phyloP scores from a whole-genome alignment of 208 protist species.

The Tetramitus jugosus region DNA sequence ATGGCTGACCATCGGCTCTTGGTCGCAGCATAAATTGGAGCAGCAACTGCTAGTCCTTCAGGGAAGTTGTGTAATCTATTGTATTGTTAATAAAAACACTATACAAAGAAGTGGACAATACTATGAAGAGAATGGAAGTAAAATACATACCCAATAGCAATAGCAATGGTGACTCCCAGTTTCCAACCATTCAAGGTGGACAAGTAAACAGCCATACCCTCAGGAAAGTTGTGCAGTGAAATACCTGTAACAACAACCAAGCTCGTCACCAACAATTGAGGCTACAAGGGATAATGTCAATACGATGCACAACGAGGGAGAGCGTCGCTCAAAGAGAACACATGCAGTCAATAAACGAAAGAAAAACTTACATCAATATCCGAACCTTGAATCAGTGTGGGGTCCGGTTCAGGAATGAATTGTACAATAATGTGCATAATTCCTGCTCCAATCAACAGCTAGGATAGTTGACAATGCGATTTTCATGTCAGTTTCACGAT shows the following conservation, averaged over 20 bases:
- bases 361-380: too few species aligned
- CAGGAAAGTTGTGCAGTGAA: conserved; percentile 11
- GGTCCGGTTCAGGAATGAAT: not conserved
- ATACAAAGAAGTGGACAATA: not conserved
- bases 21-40: not conserved
- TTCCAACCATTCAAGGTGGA: not conserved
- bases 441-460: not conserved
- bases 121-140: too few species aligned
- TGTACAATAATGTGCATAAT: not conserved
- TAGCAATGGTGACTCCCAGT: not conserved
- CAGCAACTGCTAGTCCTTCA: not conserved
- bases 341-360: too few species aligned
- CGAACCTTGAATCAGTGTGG: not conserved
- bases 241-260: not conserved
- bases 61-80: not conserved
- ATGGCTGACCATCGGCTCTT: not conserved
- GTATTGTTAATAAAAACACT: not conserved
- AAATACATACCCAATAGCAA: conserved; percentile 12
- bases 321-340: too few species aligned
- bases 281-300: not conserved
- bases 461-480: not conserved
- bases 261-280: not conserved
- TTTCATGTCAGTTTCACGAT: not conserved
- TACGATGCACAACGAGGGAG: too few species aligned
- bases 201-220: conserved; percentile 18